Evolutionary conservation across 352 stramenopile species (phyloP), one percentile per base, ranked within the genome.

Genomic region (Aphanomyces cochlioides): DNA sequence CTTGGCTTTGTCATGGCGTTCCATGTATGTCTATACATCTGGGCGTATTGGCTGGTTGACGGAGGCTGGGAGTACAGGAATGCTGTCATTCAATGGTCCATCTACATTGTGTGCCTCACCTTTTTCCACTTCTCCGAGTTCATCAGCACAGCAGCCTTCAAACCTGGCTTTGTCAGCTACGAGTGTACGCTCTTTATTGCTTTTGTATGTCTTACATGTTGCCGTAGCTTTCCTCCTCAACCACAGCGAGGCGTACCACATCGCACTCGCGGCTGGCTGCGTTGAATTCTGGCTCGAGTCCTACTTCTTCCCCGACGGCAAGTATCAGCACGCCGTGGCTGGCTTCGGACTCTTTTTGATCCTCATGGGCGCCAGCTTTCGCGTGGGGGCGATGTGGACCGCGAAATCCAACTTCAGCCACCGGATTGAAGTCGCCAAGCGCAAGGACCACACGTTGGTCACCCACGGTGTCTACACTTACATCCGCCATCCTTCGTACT

Each of bases 401-500:
- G 95, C 91, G 34, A 93, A 89, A 12, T 87, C 86, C 76, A 98
- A 97, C 73, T 99, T 99, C 73, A 97, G 96, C 40, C 96, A 99
- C 74, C 85, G 93, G 38, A 98, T 99, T 76, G 92, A 98, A 81
- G 88, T 90, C 64, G 76, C 87, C 64, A 97, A 97, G 75, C 89
- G 93, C 60, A 84, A 97, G 47, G 92, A 97, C 72, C 96, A 99
- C 73, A 72, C 91, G 56, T 75, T 99, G 41, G 87, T 99, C 8
- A 98, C 94, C 3, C 77, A 96, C 77, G 91, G 91, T 72, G 78
- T 97, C 50, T 98, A 98, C 75, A 84, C 56, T 54, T 92, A 87
- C 66, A 82, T 98, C 63, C 89, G 96, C 41, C 96, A 99, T 79
- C 95, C 95, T 72, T 97, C 88, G 34, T 99, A 99, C 77, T 79